These are phyloP conservation scores for Boletus pseudo-olivaceus DNA, from an alignment of 768 basidiomycete genomes.

Conservation along the genomic window DNA sequence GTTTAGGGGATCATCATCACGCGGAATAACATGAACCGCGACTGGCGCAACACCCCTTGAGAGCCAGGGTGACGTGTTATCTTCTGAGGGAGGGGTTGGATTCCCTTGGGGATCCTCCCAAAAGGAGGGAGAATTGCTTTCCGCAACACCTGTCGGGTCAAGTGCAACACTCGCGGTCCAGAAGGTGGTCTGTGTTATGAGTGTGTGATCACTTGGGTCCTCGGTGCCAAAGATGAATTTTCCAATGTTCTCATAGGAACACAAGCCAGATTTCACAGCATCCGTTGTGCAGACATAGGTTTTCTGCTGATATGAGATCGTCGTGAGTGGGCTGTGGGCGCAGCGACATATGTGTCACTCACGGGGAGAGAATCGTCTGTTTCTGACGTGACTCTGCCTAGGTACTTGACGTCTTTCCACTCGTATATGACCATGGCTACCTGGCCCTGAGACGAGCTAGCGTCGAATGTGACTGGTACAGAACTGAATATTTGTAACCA, in stretches of 20 bases:
- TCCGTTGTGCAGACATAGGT: conserved; percentile 91
- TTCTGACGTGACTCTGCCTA: conserved; percentile 66
- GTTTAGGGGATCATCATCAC: conserved; percentile 36
- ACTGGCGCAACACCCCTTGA: conserved; percentile 20
- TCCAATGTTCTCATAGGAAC: conserved; percentile 69
- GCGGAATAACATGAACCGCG: conserved; percentile 6
- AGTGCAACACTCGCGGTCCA: conserved; percentile 82
- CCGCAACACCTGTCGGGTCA: conserved; percentile 28
- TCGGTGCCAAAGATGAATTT: conserved; percentile 72
- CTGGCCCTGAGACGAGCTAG: conserved; percentile 69
- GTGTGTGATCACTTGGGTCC: conserved; percentile 54
- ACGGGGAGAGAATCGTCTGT: conserved; percentile 61
- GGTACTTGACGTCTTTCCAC: conserved; percentile 82
- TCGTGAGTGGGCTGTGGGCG: conserved; percentile 15
- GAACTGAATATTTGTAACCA: conserved; percentile 16
- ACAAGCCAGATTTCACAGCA: conserved; percentile 69
- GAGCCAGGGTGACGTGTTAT: conserved; percentile 51
- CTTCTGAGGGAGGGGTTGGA: conserved; percentile 48
- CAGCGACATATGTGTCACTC: conserved; percentile 32
- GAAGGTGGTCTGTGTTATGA: conserved; percentile 73
- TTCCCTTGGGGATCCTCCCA: conserved; percentile 63
- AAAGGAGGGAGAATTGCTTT: conserved; percentile 33
- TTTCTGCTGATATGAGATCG: conserved; percentile 55
- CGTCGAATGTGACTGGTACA: conserved; percentile 69
- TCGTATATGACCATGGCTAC: conserved; percentile 95